Evolutionary conservation across 2,329 filamentous ascomycete genomes (phyloP), one percentile per base, ranked within the genome.

Genomic region (Botrytis fabae): DNA sequence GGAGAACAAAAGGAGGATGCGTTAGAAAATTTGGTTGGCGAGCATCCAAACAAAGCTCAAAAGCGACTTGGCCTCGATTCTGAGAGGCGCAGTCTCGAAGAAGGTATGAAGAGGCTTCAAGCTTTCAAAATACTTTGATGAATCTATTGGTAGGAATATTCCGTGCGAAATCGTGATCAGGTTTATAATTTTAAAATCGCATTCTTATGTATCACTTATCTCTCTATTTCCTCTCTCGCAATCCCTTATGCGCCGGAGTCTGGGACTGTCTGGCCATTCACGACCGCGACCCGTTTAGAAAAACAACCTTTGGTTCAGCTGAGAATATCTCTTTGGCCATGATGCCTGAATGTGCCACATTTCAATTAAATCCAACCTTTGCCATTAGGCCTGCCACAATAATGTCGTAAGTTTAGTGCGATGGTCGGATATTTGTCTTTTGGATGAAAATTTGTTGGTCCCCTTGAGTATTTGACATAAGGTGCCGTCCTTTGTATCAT

Each of bases 81-180:
- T 61, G 70, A 74, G 48, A 70, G 48, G 51, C 64, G 38, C 22
- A 70, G 73, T 62, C 73, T 76, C 20, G 66, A 76, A 69, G 75
- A 73, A 48, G 73, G 73, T 57, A 74, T 72, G 54, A 73, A 62
- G 42, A 61, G 68, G 32, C 71, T 75, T 61, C 71, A 73, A 44
- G 71, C 46, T 38, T 76, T 75, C 48, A 76, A 65, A 54, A 66
- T 74, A 35, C 46, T 75, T 22, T 74, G 40, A 75, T 38, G 28
- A n/a, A 12, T 28, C 14, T 38, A 38, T n/a, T 66, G 4, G 16
- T 51, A 1, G 32, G n/a, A 40, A 12, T 51, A 12, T 20, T 46
- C n/a, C 2, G 14, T 22, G 1, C 14, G 46, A 40, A 40, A 10
- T 40, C 20, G 8, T 32, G 9, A 10, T 51, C 4, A 8, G 8